Conservation (phyloP, 805 yeast genomes). For the Wickerhamiella dianesei region DNA sequence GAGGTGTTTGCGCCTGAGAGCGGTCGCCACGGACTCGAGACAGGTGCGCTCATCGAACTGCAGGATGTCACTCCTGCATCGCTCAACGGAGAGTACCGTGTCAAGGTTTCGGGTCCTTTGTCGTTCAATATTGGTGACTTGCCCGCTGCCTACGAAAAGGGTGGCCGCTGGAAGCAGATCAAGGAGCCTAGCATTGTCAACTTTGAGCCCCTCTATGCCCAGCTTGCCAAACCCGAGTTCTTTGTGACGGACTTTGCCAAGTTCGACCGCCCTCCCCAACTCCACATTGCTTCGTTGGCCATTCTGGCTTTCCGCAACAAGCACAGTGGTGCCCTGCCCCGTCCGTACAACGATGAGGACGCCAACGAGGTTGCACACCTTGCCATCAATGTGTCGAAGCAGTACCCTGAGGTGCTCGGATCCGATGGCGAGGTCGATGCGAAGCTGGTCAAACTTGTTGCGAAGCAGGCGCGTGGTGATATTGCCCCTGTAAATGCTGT, state of each 20-base stretch:
- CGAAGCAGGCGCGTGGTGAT: slow-evolving; percentile 85
- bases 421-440: slow-evolving; percentile 50
- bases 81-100: slow-evolving; percentile 58
- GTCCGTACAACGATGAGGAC: slow-evolving; percentile 62
- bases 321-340: slow-evolving; percentile 56
- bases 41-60: slow-evolving; percentile 80
- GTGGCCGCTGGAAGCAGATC: slow-evolving; percentile 88
- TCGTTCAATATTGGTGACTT: slow-evolving; percentile 68
- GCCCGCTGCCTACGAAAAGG: slow-evolving; percentile 41
- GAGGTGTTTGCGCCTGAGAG: slow-evolving; percentile 90
- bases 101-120: slow-evolving; percentile 87
- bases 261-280: slow-evolving; percentile 80
- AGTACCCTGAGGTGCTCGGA: slow-evolving; percentile 42
- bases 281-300: slow-evolving; percentile 87
- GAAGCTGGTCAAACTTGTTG: slow-evolving; percentile 51
- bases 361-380: slow-evolving; percentile 51
- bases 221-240: slow-evolving; percentile 65
- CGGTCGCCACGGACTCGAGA: slow-evolving; percentile 84
- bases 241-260: slow-evolving; percentile 82
- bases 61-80: slow-evolving; percentile 71
- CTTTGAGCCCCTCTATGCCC: slow-evolving; percentile 52
- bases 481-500: slow-evolving; percentile 81
- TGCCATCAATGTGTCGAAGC: slow-evolving; percentile 44
- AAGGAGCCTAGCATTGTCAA: slow-evolving; percentile 57
- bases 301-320: slow-evolving; percentile 55